Conservation (phyloP, 371 early-diverging fungal species). For the Blakeslea trispora region DNA sequence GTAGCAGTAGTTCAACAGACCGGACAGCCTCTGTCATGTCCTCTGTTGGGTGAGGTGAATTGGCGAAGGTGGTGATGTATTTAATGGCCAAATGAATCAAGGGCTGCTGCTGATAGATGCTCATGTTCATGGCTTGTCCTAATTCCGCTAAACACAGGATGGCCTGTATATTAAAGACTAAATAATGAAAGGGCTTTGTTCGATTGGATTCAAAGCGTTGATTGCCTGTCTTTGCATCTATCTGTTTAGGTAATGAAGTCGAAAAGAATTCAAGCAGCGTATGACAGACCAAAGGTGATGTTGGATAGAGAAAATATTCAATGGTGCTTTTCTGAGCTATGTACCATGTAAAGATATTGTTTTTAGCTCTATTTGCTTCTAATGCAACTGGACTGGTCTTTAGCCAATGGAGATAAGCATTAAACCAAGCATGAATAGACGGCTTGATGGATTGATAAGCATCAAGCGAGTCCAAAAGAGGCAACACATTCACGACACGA, state of each 20-base stretch:
- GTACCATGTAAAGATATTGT: conserved; percentile 45
- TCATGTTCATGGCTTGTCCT: conserved; percentile 17
- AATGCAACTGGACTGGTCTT: conserved; percentile 26
- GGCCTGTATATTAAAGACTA: conserved; percentile 46
- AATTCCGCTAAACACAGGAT: conserved; percentile 32
- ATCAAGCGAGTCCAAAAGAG: conserved; percentile 20
- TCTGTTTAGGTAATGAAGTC: conserved; percentile 24
- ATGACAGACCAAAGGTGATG: conserved; percentile 7
- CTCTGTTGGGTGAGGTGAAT: conserved; percentile 17
- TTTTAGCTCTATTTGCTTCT: conserved; percentile 25
- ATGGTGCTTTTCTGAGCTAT: conserved; percentile 34
- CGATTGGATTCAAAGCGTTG: conserved; percentile 42
- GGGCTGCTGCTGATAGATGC: conserved; percentile 12
- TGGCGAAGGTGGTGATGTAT: conserved; percentile 18
- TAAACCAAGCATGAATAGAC: conserved; percentile 30
- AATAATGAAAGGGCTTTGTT: conserved; percentile 41
- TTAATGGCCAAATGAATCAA: conserved; percentile 24
- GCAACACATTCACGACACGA: conserved; percentile 37
- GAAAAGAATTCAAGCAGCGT: conserved; percentile 15
- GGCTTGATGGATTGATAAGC: conserved; percentile 19
- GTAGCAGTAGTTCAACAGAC: conserved; percentile 25
- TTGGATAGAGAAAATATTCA: conserved; percentile 24
- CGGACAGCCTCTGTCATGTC: conserved; percentile 38
- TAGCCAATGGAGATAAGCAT: conserved; percentile 33
- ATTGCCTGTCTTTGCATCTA: conserved; percentile 34